Percentiles rank a stretch among this genome's conserved stretches.
phyloP scores from a whole-genome alignment of 2,329 filamentous ascomycete species.

The Penicillium capsulatum region DNA sequence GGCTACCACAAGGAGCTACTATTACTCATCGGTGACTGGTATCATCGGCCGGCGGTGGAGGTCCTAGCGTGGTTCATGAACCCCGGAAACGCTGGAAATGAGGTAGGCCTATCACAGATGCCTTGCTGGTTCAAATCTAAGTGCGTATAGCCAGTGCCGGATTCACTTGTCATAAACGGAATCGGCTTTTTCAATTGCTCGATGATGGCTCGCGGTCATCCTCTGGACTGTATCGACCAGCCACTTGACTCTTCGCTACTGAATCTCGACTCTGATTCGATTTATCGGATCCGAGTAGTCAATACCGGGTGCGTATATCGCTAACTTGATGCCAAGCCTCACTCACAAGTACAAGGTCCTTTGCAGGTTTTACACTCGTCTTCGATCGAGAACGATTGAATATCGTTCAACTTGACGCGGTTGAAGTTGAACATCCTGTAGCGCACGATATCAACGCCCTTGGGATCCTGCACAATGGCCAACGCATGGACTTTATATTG shows the following conservation, averaged over 20 bases:
- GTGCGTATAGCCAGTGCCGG: conserved; percentile 43
- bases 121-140: not conserved
- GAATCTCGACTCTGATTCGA: conserved; percentile 18
- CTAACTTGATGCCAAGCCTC: too few species aligned
- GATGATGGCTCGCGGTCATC: conserved; percentile 44
- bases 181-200: conserved; percentile 45
- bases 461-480: conserved; percentile 45
- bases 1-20: conserved; percentile 41
- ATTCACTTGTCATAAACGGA: conserved; percentile 49
- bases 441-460: conserved; percentile 26
- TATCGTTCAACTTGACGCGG: conserved; percentile 42
- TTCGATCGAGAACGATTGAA: conserved; percentile 30
- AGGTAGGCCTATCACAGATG: conserved; percentile 26
- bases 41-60: conserved; percentile 42
- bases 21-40: conserved; percentile 51
- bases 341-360: conserved; percentile 28
- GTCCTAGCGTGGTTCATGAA: conserved; percentile 45
- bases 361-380: conserved; percentile 39
- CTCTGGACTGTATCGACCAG: conserved; percentile 42
- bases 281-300: conserved; percentile 40
- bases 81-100: conserved; percentile 43
- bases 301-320: conserved; percentile 40
- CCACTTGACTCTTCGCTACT: conserved; percentile 24
- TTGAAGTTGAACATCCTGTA: conserved; percentile 26
- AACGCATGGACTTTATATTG: conserved; percentile 43